These are phyloP conservation scores for Phialocephala subalpina DNA, from an alignment of 2,329 filamentous ascomycete genomes.

Conservation along the genomic window DNA sequence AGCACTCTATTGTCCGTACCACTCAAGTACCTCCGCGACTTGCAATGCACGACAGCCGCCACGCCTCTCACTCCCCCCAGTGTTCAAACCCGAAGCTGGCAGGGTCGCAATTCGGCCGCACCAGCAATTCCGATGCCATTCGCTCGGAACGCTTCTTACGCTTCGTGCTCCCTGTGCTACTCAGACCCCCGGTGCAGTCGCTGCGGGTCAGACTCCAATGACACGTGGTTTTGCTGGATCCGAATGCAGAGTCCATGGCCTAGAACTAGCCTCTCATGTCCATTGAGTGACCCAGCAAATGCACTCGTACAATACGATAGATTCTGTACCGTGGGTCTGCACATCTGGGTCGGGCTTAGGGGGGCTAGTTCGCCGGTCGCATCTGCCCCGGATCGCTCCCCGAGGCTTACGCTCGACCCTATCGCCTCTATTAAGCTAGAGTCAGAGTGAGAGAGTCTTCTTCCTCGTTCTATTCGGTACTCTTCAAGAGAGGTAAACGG, in stretches of 20 bases:
- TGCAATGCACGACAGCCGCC: conserved; percentile 7
- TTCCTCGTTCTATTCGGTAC: background rate
- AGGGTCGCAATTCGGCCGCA: conserved; percentile 4
- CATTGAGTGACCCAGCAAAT: background rate
- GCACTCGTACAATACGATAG: background rate
- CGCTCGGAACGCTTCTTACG: background rate
- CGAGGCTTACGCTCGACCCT: conserved; percentile 3
- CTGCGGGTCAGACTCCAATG: conserved; percentile 11
- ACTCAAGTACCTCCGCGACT: too few species aligned
- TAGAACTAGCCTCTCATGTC: background rate
- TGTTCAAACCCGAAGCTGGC: background rate
- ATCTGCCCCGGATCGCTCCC: conserved; percentile 1
- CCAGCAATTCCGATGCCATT: conserved; percentile 1
- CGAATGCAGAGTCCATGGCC: background rate
- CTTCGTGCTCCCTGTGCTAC: background rate
- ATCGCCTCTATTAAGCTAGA: background rate
- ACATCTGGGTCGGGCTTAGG: background rate
- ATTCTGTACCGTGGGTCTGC: background rate
- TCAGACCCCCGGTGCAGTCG: background rate
- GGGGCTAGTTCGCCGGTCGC: background rate
- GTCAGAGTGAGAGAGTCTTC: background rate
- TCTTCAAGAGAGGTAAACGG: background rate
- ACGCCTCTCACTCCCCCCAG: background rate
- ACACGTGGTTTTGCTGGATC: conserved; percentile 11
- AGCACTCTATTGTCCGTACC: too few species aligned